Evolutionary conservation across 2,329 filamentous ascomycete species (phyloP), one percentile per base, ranked within the genome.

Genomic region (Scytalidium lignicola): DNA sequence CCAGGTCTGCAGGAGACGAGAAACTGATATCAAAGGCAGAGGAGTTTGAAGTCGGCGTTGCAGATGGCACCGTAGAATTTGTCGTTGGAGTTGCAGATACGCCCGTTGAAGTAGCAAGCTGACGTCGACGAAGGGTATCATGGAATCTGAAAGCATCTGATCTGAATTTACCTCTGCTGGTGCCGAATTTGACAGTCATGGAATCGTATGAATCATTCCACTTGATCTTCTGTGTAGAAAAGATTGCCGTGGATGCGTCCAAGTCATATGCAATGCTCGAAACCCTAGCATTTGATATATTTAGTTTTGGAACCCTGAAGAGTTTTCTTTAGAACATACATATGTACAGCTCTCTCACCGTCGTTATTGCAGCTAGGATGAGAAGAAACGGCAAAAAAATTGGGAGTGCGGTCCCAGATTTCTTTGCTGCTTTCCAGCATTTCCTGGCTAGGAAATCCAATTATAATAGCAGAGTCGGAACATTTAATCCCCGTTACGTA

Each of bases 161-260:
- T 12, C 48, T 41, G 13, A 51, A 51, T 32, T 43, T 46, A 10
- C 44, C 44, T 15, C 29, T 3, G 21, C 45, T 50, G 26, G 49
- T 48, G 20, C 55, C 53, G 18, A 57, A 56, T 15, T 49, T 54
- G 2, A 56, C 46, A 7, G 47, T 53, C 55, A 56, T 56, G 0
- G 46, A 48, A 9, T 54, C 44, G 19, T 55, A 57, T 2, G 55
- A 48, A 22, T 49, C 48, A 21, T 29, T 46, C 51, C 54, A 57
- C 32, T 39, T 20, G 9, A 57, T 20, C 17, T 26, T 21, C 17
- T 18, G 22, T 2, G 48, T 49, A 10, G 46, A 49, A 23, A 56
- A 48, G 28, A 51, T 21, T 44, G 20, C 32, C 22, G 39, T 37
- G 41, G n/a, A 10, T 22, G n/a, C 10, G 15, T 37, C 32, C 5